Evolutionary conservation across 257 asterid species (phyloP), one percentile per base, ranked within the genome.

Genomic region (Paraleonurus japonicus): DNA sequence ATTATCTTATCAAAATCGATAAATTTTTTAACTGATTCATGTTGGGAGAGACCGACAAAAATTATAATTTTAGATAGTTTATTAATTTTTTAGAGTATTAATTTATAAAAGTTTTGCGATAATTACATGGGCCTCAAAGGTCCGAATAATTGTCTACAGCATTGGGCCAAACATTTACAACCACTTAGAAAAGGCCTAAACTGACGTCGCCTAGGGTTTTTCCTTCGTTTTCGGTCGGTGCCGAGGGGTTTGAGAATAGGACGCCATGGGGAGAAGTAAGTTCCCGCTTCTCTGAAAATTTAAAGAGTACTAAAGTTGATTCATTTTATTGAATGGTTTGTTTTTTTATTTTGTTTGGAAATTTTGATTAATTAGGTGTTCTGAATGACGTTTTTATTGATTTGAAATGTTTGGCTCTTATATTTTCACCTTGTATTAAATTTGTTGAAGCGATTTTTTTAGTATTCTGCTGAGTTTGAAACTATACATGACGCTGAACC

Each of bases 191-290:
- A 53, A 9, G 60, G 60, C 60, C 60, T 6, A 53, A 43, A 43
- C 19, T 2, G 17, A 43, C 19, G 7, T 43, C 26, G 24, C 7
- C 24, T 76, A 61, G 67, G 72, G 71, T 57, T 70, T 32, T 16
- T 10, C 28, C 12, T 70, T 55, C 7, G 13, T 11, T 67, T 47
- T 20, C 17, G 23, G 11, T 45, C 17, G 43, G 15, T 9, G 73
- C 61, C 61, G 61, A 65, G 16, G 51, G 65, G 47, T 50, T 53
- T 24, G 67, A 12, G 80, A 58, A 30, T n/a, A 19, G 39, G 26
- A 35, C 67, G 67, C 61, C 50, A 76, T 76, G 76, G 73, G 76
- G 68, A 70, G 80, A 54, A 76, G 80, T 70, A 76, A 70, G 80
- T 32, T 19, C 23, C 13, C 30, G 13, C 59, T 23, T 35, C 1